These are phyloP conservation scores for Candida sp. DNA, from an alignment of 1,139 yeast species.

Conservation along the genomic window DNA sequence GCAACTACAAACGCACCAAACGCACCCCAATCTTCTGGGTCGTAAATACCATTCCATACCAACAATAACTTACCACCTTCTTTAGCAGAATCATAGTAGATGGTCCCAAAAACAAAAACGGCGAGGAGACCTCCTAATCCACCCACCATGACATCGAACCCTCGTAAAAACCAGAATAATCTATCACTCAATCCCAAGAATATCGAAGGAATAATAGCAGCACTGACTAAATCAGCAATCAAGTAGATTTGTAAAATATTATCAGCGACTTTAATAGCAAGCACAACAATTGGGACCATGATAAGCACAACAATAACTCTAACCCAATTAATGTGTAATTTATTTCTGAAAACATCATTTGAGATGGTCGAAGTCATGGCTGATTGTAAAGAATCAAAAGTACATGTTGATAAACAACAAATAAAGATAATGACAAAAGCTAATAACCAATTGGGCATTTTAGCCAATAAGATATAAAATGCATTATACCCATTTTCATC, in stretches of 20 bases:
- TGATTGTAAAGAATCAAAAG: constrained; percentile 85
- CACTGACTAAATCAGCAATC: constrained; percentile 86
- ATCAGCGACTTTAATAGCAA: constrained; percentile 77
- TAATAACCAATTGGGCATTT: constrained; percentile 85
- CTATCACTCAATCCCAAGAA: constrained; percentile 71
- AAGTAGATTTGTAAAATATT: constrained; percentile 82
- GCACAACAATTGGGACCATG: constrained; percentile 82
- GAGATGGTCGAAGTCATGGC: constrained; percentile 88
- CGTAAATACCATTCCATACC: constrained; percentile 76
- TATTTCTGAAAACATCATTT: constrained; percentile 85
- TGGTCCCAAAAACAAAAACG: constrained; percentile 80
- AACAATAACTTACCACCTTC: constrained; percentile 77
- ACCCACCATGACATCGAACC: constrained; percentile 78
- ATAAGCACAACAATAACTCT: constrained; percentile 71
- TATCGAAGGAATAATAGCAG: constrained; percentile 83
- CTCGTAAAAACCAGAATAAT: constrained; percentile 66
- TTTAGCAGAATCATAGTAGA: constrained; percentile 66
- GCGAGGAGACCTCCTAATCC: constrained; percentile 79
- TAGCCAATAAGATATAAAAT: constrained; percentile 63
- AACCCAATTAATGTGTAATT: constrained; percentile 59
- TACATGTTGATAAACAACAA: constrained; percentile 76
- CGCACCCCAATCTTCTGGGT: constrained; percentile 83
- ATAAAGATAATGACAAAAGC: constrained; percentile 80
- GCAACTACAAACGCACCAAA: constrained; percentile 95
- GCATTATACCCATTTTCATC: constrained; percentile 62